These are phyloP conservation scores for Stemphylium lycopersici DNA, from an alignment of 2,329 filamentous ascomycete genomes.

Conservation along the genomic window DNA sequence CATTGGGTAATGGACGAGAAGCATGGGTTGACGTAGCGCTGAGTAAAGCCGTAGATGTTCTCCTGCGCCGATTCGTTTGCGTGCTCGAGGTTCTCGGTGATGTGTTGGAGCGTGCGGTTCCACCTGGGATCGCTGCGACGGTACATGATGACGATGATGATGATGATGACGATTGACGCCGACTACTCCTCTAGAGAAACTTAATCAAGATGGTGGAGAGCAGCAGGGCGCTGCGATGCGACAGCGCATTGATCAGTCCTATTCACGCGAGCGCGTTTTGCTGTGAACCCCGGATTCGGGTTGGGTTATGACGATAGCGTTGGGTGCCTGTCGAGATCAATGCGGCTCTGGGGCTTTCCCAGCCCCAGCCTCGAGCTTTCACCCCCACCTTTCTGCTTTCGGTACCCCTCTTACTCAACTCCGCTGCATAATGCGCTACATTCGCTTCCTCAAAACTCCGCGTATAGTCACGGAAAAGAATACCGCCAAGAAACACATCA, in stretches of 20 bases:
- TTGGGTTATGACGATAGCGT: constrained; percentile 13
- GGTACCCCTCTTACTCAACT: background rate
- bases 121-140: constrained; percentile 78
- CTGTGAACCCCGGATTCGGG: background rate
- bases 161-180: constrained; percentile 11
- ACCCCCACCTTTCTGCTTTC: constrained; percentile 2
- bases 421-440: constrained; percentile 56
- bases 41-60: constrained; percentile 85
- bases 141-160: constrained; percentile 56
- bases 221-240: constrained; percentile 27
- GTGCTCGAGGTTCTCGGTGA: constrained; percentile 86
- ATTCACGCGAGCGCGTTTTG: constrained; percentile 1
- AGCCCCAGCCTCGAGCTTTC: constrained; percentile 14
- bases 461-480: constrained; percentile 50
- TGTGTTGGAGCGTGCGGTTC: constrained; percentile 91
- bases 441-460: constrained; percentile 72
- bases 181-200: background rate
- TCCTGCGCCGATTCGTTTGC: constrained; percentile 92
- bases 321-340: constrained; percentile 5
- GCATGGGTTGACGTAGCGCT: constrained; percentile 83
- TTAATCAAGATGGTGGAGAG: constrained; percentile 6
- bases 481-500: constrained; percentile 20
- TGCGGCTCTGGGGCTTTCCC: constrained; percentile 9
- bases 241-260: constrained; percentile 34
- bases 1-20: constrained; percentile 70